A percentile compares a stretch with the other conserved stretches of the same genome.
Conservation (phyloP, 2,329 filamentous ascomycete genomes). For the Gremmenia infestans region DNA sequence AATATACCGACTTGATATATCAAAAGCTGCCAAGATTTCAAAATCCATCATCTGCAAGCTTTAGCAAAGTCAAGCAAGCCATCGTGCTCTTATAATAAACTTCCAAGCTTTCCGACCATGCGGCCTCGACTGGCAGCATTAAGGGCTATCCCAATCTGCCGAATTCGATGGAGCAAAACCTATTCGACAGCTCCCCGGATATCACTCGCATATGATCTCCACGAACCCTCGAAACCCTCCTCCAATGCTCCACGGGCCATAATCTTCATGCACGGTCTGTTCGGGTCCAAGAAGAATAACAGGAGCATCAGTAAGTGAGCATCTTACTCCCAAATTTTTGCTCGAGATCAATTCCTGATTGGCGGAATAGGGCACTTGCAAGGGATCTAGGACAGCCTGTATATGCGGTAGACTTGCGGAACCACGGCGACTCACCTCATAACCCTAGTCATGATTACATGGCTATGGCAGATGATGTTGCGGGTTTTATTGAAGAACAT, state of each 20-base stretch:
- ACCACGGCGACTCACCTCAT: conserved; percentile 89
- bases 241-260: conserved; percentile 55
- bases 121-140: conserved; percentile 9
- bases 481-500: conserved; percentile 70
- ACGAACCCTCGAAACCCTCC: conserved; percentile 50
- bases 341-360: background rate
- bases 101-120: conserved; percentile 10
- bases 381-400: conserved; percentile 75
- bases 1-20: no score
- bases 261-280: conserved; percentile 85
- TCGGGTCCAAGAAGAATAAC: conserved; percentile 95
- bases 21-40: no score
- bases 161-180: conserved; percentile 1
- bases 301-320: conserved; percentile 84
- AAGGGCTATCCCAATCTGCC: background rate
- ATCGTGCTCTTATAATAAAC: no score
- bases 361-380: conserved; percentile 61
- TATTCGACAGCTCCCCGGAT: conserved; percentile 15
- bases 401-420: conserved; percentile 83
- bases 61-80: no score
- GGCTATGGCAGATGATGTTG: conserved; percentile 78
- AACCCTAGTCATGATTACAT: conserved; percentile 69
- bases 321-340: background rate
- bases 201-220: conserved; percentile 59
- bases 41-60: no score